Evolutionary conservation across 192 early-diverging fungal species (phyloP).

Genomic region (Linnemannia elongata): DNA sequence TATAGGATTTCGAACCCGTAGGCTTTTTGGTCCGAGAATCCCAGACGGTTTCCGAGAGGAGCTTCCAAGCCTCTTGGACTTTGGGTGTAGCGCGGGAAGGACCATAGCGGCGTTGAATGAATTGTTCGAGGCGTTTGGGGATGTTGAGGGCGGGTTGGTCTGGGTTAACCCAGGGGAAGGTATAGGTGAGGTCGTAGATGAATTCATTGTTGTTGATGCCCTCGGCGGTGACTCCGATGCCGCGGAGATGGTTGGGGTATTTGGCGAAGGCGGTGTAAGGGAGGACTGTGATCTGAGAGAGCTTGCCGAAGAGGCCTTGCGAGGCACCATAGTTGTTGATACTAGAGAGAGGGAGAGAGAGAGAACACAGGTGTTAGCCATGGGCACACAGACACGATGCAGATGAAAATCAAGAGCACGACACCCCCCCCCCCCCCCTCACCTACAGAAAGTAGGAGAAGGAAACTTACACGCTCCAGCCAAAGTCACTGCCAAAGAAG

Average conservation of each 20-base stretch:
- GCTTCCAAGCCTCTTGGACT: constrained; percentile 29
- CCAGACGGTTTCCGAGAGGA: constrained; percentile 44
- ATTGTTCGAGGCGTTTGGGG: constrained; percentile 15
- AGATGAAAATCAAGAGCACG: neutral
- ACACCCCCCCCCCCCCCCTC: too few species aligned
- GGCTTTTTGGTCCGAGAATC: neutral
- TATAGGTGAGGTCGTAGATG: constrained; percentile 20
- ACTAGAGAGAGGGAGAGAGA: neutral
- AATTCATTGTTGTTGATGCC: constrained; percentile 55
- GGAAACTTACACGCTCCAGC: constrained; percentile 37
- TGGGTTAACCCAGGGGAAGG: constrained; percentile 35
- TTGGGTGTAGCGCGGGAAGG: constrained; percentile 5
- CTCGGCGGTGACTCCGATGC: constrained; percentile 41
- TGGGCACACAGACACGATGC: neutral
- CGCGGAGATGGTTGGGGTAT: constrained; percentile 27
- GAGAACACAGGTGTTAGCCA: neutral
- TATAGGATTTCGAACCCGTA: constrained; percentile 37
- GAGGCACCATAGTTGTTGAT: constrained; percentile 49
- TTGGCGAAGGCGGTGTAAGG: constrained; percentile 20
- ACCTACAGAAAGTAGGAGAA: too few species aligned
- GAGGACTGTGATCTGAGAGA: neutral
- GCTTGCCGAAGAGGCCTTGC: constrained; percentile 41
- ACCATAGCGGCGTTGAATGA: constrained; percentile 45
- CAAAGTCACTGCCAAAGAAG: constrained; percentile 42
- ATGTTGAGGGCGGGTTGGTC: constrained; percentile 18